Base-by-base conservation (phyloP, 2,329 filamentous ascomycete species). In the Fusarium verticillioides region DNA sequence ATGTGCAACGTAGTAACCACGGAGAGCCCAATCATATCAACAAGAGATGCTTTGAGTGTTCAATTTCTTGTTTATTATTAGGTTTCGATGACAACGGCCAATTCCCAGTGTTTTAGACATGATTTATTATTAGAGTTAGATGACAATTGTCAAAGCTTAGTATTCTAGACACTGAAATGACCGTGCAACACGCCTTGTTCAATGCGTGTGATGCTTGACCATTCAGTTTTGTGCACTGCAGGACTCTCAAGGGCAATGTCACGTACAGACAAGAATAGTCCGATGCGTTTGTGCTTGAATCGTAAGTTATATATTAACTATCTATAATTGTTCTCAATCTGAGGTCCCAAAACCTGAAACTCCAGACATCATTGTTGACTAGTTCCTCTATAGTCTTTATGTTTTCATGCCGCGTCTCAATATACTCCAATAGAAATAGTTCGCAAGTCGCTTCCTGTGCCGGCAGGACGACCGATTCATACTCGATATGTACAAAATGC, bases 371-470 rank as follows among this genome's bases (percentile, higher is more conserved):
- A 47, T 56, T 64, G 30, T 56, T 57, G 57, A 60, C 59, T 56
- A 64, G 58, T 54, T 42, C 54, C 34, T 72, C 63, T 73, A 66
- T 72, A 72, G 30, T 47, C 46, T 60, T 64, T 54, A 46, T 46
- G 26, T 68, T 43, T 68, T 73, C 71, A 65, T 73, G 56, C 59
- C 71, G 47, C 71, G 63, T 73, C 67, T 61, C 71, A 64, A 59
- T 72, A 47, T 73, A 65, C 21, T 54, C 37, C 23, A 52, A 70
- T 28, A 21, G 39, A 63, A 72, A 61, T 21, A 69, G 39, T 42
- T 34, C 44, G 15, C 40, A 56, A 36, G 28, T 47, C 43, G 34
- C 39, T 71, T 69, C 71, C 71, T 56, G 67, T 59, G 34, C 71
- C 72, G 5, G 71, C 71, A 72, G 71, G 67, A 62, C 59, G 59